Conservation (phyloP, 2,329 filamentous ascomycete species). For the Davidsoniella eucalypti region DNA sequence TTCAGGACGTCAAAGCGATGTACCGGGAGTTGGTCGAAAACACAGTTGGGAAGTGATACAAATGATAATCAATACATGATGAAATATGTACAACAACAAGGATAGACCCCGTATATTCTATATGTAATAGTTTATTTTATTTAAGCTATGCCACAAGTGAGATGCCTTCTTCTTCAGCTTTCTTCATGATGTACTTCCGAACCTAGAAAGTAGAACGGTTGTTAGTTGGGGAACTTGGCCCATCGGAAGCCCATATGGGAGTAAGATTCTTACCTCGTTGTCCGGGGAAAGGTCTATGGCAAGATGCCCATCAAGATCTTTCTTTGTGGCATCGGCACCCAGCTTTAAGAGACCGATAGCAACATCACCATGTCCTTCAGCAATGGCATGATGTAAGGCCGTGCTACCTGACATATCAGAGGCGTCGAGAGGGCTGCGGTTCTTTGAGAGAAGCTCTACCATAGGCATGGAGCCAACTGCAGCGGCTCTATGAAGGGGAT, state of each 20-base stretch:
- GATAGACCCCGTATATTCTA: background rate
- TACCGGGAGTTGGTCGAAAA: slow-evolving; percentile 84
- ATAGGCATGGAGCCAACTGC: slow-evolving; percentile 83
- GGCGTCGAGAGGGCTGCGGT: slow-evolving; percentile 66
- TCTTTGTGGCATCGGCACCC: slow-evolving; percentile 68
- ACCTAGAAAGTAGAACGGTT: slow-evolving; percentile 33
- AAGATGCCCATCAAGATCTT: slow-evolving; percentile 51
- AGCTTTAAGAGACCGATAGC: slow-evolving; percentile 69
- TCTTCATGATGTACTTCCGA: slow-evolving; percentile 57
- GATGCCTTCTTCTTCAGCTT: slow-evolving; percentile 72
- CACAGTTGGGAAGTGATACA: slow-evolving; percentile 33
- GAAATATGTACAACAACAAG: background rate
- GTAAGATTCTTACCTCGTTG: slow-evolving; percentile 41
- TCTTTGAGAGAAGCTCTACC: slow-evolving; percentile 59
- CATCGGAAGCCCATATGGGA: too few species aligned
- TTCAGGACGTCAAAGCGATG: slow-evolving; percentile 87
- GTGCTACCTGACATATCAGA: slow-evolving; percentile 73
- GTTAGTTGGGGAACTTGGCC: background rate
- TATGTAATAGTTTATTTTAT: slow-evolving; percentile 31
- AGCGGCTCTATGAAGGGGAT: slow-evolving; percentile 80
- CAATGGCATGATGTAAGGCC: slow-evolving; percentile 73
- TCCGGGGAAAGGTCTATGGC: slow-evolving; percentile 77
- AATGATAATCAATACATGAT: background rate
- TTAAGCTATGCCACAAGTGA: too few species aligned
- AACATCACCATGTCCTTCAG: slow-evolving; percentile 65